Evolutionary conservation across 768 basidiomycete species (phyloP), one percentile per base, ranked within the genome.

Genomic region (Paxillus involutus): DNA sequence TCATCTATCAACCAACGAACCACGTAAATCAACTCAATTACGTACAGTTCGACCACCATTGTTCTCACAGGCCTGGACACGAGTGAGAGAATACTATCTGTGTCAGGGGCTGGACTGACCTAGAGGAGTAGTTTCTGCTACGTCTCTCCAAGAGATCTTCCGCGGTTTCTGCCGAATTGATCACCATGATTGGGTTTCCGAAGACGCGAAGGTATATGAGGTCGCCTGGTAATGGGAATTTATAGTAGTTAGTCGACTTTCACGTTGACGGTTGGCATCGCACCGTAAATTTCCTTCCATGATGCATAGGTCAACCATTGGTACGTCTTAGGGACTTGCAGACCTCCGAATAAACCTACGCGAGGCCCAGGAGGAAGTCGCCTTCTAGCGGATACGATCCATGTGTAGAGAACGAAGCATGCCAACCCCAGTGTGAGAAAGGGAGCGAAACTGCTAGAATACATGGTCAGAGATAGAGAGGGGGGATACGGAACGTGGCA

Each of bases 131-230:
- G 3, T 68, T 75, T 45, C 55, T 64, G 39, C 77, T 72, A 40
- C 78, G 70, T 49, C 71, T 78, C 58, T 81, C 77, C 26, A 82
- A 66, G 7, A 81, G 71, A 29, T 81, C 78, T 14, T 69, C 60
- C 13, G 75, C 71, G 2, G 68, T 74, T 53, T 67, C 58, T 33
- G 71, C 66, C 13, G 79, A 74, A 55, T 79, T 80, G 12, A 82
- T 63, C 19, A 81, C 65, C 41, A 80, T 64, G 46, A 82, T 68
- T 13, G 77, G 76, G 55, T 79, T 78, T 17, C 77, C 76, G 45
- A 77, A 70, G 24, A 78, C 59, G 36, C 67, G 65, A 37, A 80
- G 63, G 53, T 77, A 78, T 24, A 80, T 72, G 26, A 80, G 53
- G 57, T 80, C 78, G n/a, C 80, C 79, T 78, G 45, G 17, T 35